phyloP scores from a whole-genome alignment of 2,329 filamentous ascomycete genomes.

The Pochonia chlamydosporia region DNA sequence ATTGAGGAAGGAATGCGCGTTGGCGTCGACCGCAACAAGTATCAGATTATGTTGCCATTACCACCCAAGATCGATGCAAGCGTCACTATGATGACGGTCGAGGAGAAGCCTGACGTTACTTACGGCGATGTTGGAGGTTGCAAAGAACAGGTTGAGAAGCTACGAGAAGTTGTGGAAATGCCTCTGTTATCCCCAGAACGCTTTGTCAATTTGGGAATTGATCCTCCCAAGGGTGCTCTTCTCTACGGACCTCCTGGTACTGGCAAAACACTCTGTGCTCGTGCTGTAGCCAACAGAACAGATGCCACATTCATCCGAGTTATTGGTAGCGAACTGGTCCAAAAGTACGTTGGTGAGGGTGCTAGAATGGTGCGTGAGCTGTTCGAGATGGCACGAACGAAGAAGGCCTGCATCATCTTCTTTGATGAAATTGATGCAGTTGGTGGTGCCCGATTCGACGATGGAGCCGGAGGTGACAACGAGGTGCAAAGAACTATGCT shows the following conservation, averaged over 20 bases:
- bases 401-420: conserved; percentile 99
- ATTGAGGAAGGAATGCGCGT: conserved; percentile 99
- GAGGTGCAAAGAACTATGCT: conserved; percentile 98
- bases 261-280: conserved; percentile 96
- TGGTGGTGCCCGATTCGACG: conserved; percentile 91
- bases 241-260: conserved; percentile 96
- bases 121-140: conserved; percentile 98
- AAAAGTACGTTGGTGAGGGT: conserved; percentile 98
- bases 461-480: conserved; percentile 93
- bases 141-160: conserved; percentile 99
- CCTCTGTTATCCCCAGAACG: conserved; percentile 91
- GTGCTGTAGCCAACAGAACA: conserved; percentile 95
- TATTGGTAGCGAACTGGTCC: conserved; percentile 94
- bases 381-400: conserved; percentile 98
- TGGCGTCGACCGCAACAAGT: conserved; percentile 97
- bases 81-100: conserved; percentile 99
- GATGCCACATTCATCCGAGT: conserved; percentile 98
- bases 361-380: conserved; percentile 97
- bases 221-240: conserved; percentile 93
- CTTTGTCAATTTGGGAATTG: conserved; percentile 97
- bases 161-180: conserved; percentile 98
- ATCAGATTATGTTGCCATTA: conserved; percentile 93
- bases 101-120: conserved; percentile 98
- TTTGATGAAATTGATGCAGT: conserved; percentile 93
- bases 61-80: conserved; percentile 98